A percentile compares a stretch with the other conserved stretches of the same genome.
phyloP scores from a whole-genome alignment of 2,329 filamentous ascomycete genomes.

The Phaeosphaeriaceae sp. region DNA sequence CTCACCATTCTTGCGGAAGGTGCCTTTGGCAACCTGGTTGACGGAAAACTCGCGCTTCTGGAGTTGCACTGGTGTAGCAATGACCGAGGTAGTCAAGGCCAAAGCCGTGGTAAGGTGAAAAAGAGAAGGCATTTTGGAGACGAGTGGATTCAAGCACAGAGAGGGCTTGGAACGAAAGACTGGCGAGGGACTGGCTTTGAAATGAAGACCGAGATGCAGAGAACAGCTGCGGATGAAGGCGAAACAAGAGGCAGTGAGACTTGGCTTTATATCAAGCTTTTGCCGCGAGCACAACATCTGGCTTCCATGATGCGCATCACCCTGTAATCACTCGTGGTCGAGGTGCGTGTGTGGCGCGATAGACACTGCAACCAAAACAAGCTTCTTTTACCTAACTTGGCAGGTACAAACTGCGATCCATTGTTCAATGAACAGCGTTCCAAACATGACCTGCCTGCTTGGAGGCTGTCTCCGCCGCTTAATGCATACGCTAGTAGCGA shows the following conservation, averaged over 20 bases:
- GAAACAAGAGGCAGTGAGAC: slow-evolving; percentile 22
- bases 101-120: slow-evolving; percentile 39
- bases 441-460: slow-evolving; percentile 35
- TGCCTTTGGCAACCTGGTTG: slow-evolving; percentile 37
- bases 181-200: slow-evolving; percentile 6
- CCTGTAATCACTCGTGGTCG: slow-evolving; percentile 11
- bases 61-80: slow-evolving; percentile 39
- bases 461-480: slow-evolving; percentile 25
- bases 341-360: slow-evolving; percentile 21
- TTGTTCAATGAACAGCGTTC: slow-evolving; percentile 20
- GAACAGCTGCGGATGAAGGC: slow-evolving; percentile 18
- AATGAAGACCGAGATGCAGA: slow-evolving; percentile 7
- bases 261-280: slow-evolving; percentile 39
- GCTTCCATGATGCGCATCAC: slow-evolving; percentile 16
- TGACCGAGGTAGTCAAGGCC: slow-evolving; percentile 33
- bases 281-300: slow-evolving; percentile 15
- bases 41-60: slow-evolving; percentile 40
- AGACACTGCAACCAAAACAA: slow-evolving; percentile 33
- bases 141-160: neutral
- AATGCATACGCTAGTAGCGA: slow-evolving; percentile 1
- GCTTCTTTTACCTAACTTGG: slow-evolving; percentile 35
- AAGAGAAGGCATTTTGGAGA: slow-evolving; percentile 42
- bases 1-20: slow-evolving; percentile 42
- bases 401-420: slow-evolving; percentile 30
- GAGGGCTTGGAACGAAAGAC: slow-evolving; percentile 13